These are phyloP conservation scores for Lathyrus aphaca DNA, from an alignment of 306 rosid species.

Conservation along the genomic window DNA sequence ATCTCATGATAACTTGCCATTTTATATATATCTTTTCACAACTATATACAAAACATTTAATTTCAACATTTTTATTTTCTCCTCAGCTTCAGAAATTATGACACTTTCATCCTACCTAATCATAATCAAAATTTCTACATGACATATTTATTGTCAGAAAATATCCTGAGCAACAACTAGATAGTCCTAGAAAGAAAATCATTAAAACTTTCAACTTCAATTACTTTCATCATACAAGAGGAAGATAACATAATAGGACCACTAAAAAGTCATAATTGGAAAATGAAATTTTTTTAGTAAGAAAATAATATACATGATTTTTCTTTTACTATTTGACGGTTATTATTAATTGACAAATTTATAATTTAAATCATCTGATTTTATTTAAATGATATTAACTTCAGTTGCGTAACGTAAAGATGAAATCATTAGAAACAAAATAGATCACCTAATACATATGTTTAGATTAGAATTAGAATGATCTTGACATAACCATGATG, in stretches of 20 bases:
- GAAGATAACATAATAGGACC: constrained; percentile 9
- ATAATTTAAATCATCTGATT: not conserved
- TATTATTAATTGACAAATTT: not conserved
- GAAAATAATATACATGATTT: rapidly evolving
- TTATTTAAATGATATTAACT: no score
- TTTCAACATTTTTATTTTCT: constrained; percentile 13
- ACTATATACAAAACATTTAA: constrained; percentile 23
- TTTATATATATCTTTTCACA: constrained; percentile 21
- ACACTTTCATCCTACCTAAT: constrained; percentile 34
- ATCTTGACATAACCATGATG: no score
- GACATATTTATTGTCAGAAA: constrained; percentile 9
- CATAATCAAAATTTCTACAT: constrained; percentile 27
- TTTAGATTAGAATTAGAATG: no score
- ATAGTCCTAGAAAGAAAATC: constrained; percentile 4
- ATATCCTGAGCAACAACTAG: not conserved
- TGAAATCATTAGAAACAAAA: not conserved
- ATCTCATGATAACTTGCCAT: constrained; percentile 35
- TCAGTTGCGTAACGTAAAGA: not conserved
- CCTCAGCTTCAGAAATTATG: constrained; percentile 32
- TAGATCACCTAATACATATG: not conserved
- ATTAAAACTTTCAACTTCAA: constrained; percentile 3
- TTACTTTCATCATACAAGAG: not conserved
- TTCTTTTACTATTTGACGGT: not conserved
- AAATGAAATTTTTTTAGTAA: not conserved
- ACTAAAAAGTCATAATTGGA: not conserved